Evolutionary conservation across 2,329 filamentous ascomycete species (phyloP).

Genomic region (Phoma herbarum): DNA sequence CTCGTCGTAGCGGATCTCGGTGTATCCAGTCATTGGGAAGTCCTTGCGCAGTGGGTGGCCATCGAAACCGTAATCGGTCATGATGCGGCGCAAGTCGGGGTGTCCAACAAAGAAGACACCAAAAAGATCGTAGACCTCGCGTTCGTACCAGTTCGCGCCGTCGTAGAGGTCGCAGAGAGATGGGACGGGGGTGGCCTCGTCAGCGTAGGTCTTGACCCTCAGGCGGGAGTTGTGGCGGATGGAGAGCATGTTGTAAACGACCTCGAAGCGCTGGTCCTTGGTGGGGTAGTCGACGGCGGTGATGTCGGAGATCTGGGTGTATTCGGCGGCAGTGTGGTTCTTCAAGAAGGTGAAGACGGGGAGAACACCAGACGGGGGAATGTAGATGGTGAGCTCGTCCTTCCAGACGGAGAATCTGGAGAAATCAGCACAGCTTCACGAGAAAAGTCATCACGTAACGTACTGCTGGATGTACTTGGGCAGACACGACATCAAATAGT

Average conservation of each 20-base stretch:
- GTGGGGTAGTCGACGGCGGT: slow-evolving; percentile 97
- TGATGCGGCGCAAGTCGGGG: slow-evolving; percentile 94
- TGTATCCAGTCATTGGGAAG: slow-evolving; percentile 97
- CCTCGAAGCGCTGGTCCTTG: slow-evolving; percentile 92
- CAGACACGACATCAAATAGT: slow-evolving; percentile 95
- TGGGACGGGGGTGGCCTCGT: slow-evolving; percentile 92
- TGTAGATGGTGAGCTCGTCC: slow-evolving; percentile 95
- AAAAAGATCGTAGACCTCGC: slow-evolving; percentile 97
- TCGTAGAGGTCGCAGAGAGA: slow-evolving; percentile 87
- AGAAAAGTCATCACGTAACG: too few species aligned
- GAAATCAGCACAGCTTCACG: neutral
- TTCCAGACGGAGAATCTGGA: slow-evolving; percentile 97
- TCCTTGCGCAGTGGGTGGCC: slow-evolving; percentile 97
- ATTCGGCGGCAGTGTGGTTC: slow-evolving; percentile 97
- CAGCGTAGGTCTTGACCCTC: slow-evolving; percentile 97
- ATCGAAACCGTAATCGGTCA: slow-evolving; percentile 99
- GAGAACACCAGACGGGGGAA: slow-evolving; percentile 85
- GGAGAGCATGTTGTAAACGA: slow-evolving; percentile 96
- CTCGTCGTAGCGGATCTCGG: slow-evolving; percentile 96
- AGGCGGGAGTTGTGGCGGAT: slow-evolving; percentile 97
- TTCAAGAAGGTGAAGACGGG: slow-evolving; percentile 96
- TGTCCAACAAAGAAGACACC: slow-evolving; percentile 96
- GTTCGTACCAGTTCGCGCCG: slow-evolving; percentile 98
- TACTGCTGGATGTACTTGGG: slow-evolving; percentile 97
- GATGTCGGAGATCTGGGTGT: slow-evolving; percentile 90